Conservation (phyloP, 1,284 basidiomycete species). For the Apiotrichum porosum region DNA sequence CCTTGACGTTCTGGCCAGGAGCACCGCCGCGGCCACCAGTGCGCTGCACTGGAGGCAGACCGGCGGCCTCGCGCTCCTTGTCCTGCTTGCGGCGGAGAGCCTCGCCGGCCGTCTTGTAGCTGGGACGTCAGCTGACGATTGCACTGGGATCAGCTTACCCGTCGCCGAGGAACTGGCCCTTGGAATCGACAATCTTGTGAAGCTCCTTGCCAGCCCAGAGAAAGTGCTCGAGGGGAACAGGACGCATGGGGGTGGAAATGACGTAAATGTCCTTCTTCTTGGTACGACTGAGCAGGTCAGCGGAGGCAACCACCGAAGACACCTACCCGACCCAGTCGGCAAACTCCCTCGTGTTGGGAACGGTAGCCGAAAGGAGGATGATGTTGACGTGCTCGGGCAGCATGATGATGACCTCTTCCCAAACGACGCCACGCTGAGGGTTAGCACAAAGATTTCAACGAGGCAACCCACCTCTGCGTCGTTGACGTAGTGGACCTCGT, state of each 20-base stretch:
- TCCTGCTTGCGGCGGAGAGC: slow-evolving; percentile 90
- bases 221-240: slow-evolving; percentile 95
- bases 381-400: slow-evolving; percentile 94
- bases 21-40: slow-evolving; percentile 70
- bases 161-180: slow-evolving; percentile 66
- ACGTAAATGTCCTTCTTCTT: slow-evolving; percentile 99
- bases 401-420: slow-evolving; percentile 99
- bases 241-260: slow-evolving; percentile 92
- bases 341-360: slow-evolving; percentile 97
- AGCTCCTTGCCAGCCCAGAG: slow-evolving; percentile 87
- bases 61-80: slow-evolving; percentile 92
- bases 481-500: slow-evolving; percentile 99
- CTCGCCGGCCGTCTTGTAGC: slow-evolving; percentile 83
- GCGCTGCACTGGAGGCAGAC: slow-evolving; percentile 72
- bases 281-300: slow-evolving; percentile 63
- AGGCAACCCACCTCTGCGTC: slow-evolving; percentile 76
- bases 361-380: slow-evolving; percentile 93
- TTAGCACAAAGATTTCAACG: slow-evolving; percentile 7
- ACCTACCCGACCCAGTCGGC: slow-evolving; percentile 97
- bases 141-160: slow-evolving; percentile 56
- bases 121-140: not conserved
- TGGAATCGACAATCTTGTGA: slow-evolving; percentile 87
- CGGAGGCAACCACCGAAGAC: slow-evolving; percentile 2
- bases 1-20: slow-evolving; percentile 52
- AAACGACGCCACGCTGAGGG: slow-evolving; percentile 90